Percentiles rank a stretch among this genome's conserved stretches.
Conservation (phyloP, 2,329 filamentous ascomycete genomes). For the Hyphodiscus sp. region DNA sequence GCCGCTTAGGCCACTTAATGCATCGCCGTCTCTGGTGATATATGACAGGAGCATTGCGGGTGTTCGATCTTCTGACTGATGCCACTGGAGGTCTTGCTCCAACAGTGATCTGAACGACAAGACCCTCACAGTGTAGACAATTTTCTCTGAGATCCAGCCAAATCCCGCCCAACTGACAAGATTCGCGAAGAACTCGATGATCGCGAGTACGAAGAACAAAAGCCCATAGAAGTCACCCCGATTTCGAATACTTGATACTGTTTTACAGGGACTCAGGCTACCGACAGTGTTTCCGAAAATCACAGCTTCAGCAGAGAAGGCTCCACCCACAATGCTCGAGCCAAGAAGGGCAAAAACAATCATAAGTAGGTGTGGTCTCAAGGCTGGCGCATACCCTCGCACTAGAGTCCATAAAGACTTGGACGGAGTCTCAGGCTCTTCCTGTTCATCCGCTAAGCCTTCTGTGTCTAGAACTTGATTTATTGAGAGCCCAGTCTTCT, state of each 20-base stretch:
- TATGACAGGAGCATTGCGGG: conserved; percentile 57
- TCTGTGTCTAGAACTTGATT: not conserved
- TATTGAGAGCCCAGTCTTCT: too few species aligned
- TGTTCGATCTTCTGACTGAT: conserved; percentile 57
- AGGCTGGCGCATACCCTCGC: conserved; percentile 26
- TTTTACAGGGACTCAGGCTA: conserved; percentile 35
- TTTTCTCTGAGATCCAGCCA: conserved; percentile 54
- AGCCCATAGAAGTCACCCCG: conserved; percentile 32
- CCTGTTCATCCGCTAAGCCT: too few species aligned
- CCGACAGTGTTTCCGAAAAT: conserved; percentile 48
- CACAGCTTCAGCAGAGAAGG: conserved; percentile 47
- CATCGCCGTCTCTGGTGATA: conserved; percentile 63
- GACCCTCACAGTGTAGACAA: conserved; percentile 57
- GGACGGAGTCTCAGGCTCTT: too few species aligned
- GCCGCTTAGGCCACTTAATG: conserved; percentile 62
- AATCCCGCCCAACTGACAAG: conserved; percentile 47
- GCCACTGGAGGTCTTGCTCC: conserved; percentile 63
- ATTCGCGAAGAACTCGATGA: conserved; percentile 55
- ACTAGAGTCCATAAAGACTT: conserved; percentile 4
- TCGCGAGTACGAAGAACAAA: conserved; percentile 43
- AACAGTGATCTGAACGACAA: conserved; percentile 59
- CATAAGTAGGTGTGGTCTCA: conserved; percentile 33
- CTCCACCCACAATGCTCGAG: conserved; percentile 39
- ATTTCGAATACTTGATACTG: conserved; percentile 17
- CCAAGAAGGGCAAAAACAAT: conserved; percentile 15